phyloP scores from a whole-genome alignment of 2,329 filamentous ascomycete genomes.

The Neocatenulostroma microsporum region DNA sequence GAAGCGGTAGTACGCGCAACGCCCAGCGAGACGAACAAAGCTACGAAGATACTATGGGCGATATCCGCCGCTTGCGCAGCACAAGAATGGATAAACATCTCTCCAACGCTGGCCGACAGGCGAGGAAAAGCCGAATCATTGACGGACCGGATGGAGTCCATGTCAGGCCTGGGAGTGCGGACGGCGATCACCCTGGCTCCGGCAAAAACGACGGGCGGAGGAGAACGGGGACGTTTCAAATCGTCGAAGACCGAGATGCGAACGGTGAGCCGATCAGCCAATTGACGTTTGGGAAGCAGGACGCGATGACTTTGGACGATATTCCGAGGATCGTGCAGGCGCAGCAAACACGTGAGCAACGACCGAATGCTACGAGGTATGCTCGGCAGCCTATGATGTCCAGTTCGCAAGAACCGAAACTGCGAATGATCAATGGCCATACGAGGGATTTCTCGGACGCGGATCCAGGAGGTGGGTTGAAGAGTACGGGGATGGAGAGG shows the following conservation, averaged over 20 bases:
- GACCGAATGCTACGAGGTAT: slow-evolving; percentile 70
- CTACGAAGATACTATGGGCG: slow-evolving; percentile 92
- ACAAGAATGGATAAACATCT: slow-evolving; percentile 91
- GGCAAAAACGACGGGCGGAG: slow-evolving; percentile 14
- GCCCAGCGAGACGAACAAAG: slow-evolving; percentile 51
- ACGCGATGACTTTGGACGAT: slow-evolving; percentile 88
- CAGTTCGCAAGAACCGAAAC: slow-evolving; percentile 58
- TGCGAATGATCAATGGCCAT: slow-evolving; percentile 61
- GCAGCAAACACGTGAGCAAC: slow-evolving; percentile 86
- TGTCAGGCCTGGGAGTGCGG: slow-evolving; percentile 65
- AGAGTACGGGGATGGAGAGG: slow-evolving; percentile 22
- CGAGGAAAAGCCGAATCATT: slow-evolving; percentile 84
- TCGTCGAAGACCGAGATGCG: slow-evolving; percentile 68
- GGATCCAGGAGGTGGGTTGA: slow-evolving; percentile 32
- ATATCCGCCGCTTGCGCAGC: slow-evolving; percentile 84
- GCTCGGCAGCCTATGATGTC: slow-evolving; percentile 62
- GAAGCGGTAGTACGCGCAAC: slow-evolving; percentile 42
- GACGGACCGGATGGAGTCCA: slow-evolving; percentile 76
- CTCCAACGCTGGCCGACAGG: slow-evolving; percentile 85
- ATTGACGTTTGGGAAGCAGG: slow-evolving; percentile 79
- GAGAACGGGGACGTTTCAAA: slow-evolving; percentile 55
- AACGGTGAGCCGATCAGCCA: slow-evolving; percentile 62
- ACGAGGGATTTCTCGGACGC: slow-evolving; percentile 58
- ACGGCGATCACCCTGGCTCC: slow-evolving; percentile 33
- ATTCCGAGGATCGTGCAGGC: slow-evolving; percentile 93